These are phyloP conservation scores for Beauveria pseudobassiana DNA, from an alignment of 2,329 filamentous ascomycete species.

Conservation along the genomic window DNA sequence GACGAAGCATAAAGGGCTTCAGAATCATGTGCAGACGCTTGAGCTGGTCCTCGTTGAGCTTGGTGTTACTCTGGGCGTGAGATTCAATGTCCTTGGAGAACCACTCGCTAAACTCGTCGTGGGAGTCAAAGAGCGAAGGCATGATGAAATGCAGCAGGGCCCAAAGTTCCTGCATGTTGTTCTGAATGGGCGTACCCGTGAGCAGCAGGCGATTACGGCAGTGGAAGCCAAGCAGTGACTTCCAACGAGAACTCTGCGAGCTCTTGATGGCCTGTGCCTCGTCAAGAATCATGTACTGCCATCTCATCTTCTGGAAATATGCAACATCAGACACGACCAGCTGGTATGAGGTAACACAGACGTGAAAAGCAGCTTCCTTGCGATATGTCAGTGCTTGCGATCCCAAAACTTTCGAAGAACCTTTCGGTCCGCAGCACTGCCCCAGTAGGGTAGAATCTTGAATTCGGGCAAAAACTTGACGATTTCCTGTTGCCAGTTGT, in stretches of 20 bases:
- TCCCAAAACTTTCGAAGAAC: constrained; percentile 98
- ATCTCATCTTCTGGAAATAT: constrained; percentile 98
- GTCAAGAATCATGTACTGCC: constrained; percentile 99
- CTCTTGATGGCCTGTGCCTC: constrained; percentile 99
- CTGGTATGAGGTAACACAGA: constrained; percentile 94
- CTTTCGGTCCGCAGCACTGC: constrained; percentile 87
- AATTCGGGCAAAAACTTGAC: constrained; percentile 87
- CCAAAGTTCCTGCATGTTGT: constrained; percentile 99
- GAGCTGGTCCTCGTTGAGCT: constrained; percentile 96
- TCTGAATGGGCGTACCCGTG: constrained; percentile 96
- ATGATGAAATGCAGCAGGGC: constrained; percentile 98
- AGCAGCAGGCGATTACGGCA: constrained; percentile 90
- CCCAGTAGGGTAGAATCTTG: constrained; percentile 97
- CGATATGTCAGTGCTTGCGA: constrained; percentile 91
- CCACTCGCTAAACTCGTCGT: constrained; percentile 90
- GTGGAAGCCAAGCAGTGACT: constrained; percentile 86
- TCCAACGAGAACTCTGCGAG: constrained; percentile 93
- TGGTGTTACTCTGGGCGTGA: constrained; percentile 98
- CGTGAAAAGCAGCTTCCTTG: constrained; percentile 89
- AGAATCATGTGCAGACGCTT: constrained; percentile 97
- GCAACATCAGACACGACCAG: constrained; percentile 91
- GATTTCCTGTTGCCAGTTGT: constrained; percentile 99
- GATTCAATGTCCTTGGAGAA: constrained; percentile 96
- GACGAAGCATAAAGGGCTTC: constrained; percentile 98
- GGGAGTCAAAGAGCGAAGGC: constrained; percentile 95